Evolutionary conservation across 305 asterid species (phyloP).

Genomic region (Fraxinus nigra): DNA sequence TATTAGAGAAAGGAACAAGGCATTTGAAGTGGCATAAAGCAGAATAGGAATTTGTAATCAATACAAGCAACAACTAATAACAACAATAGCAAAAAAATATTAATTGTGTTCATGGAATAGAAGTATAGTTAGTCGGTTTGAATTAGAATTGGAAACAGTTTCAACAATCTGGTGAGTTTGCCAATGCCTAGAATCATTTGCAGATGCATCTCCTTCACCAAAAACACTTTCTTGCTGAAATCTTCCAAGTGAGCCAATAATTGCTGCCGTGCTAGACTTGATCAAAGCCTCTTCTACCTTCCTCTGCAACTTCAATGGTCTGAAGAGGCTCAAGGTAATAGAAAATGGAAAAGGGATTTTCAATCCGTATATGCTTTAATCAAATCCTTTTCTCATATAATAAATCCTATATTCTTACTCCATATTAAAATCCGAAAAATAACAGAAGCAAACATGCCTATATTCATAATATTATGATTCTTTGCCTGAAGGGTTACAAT

Average conservation of each 20-base stretch:
- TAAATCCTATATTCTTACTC: no score
- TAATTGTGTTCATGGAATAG: not conserved
- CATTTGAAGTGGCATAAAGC: not conserved
- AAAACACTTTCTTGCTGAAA: conserved; percentile 23
- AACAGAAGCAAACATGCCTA: no score
- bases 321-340: not conserved
- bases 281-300: not conserved
- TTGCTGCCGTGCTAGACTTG: conserved; percentile 27
- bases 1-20: not conserved
- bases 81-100: not conserved
- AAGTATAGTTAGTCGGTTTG: not conserved
- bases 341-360: no score
- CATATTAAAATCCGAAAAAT: no score
- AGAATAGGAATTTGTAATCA: not conserved
- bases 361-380: no score
- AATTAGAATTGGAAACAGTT: not conserved
- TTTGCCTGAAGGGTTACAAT: no score
- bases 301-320: conserved; percentile 36
- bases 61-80: not conserved
- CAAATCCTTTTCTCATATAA: no score
- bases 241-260: conserved; percentile 29
- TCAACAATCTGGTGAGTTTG: conserved; percentile 22
- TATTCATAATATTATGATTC: no score
- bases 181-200: conserved; percentile 21
- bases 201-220: conserved; percentile 23